phyloP scores from a whole-genome alignment of 2,329 filamentous ascomycete species.

The Diaporthe sp. region DNA sequence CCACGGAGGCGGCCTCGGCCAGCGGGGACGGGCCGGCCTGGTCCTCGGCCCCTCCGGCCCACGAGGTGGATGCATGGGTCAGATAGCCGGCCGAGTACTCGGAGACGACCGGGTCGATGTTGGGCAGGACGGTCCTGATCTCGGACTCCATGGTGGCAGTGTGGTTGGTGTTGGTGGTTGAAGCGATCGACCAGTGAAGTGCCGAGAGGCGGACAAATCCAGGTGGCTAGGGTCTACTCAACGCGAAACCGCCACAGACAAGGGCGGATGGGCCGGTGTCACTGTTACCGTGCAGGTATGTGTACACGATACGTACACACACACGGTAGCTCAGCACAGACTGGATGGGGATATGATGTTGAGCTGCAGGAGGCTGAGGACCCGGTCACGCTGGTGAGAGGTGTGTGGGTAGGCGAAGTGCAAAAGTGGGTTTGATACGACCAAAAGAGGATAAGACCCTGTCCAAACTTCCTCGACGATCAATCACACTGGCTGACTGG shows the following conservation, averaged over 20 bases:
- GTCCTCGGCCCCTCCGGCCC: slow-evolving; percentile 78
- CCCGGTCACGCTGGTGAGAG: slow-evolving; percentile 8
- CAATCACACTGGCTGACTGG: not conserved
- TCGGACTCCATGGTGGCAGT: slow-evolving; percentile 81
- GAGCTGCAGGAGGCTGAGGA: slow-evolving; percentile 32
- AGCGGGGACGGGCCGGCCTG: slow-evolving; percentile 79
- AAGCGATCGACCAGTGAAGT: not conserved
- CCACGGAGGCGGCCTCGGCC: slow-evolving; percentile 83
- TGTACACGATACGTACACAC: not conserved
- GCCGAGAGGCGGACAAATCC: slow-evolving; percentile 3
- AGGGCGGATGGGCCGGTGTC: slow-evolving; percentile 15
- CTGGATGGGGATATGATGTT: not conserved
- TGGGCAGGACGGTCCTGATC: slow-evolving; percentile 85
- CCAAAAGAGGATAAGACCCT: not conserved
- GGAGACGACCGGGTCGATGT: slow-evolving; percentile 88
- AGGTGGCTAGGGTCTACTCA: slow-evolving; percentile 25
- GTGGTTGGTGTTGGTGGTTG: not conserved
- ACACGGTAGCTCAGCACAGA: slow-evolving; percentile 8
- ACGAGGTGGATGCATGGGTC: slow-evolving; percentile 89
- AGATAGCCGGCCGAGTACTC: slow-evolving; percentile 96
- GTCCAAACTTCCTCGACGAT: no score
- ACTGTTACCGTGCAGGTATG: not conserved
- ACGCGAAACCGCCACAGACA: slow-evolving; percentile 14
- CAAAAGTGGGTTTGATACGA: slow-evolving; percentile 21
- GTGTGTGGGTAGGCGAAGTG: not conserved